Evolutionary conservation across 2,329 filamentous ascomycete species (phyloP), one percentile per base, ranked within the genome.

Genomic region (Aspergillus sp.): DNA sequence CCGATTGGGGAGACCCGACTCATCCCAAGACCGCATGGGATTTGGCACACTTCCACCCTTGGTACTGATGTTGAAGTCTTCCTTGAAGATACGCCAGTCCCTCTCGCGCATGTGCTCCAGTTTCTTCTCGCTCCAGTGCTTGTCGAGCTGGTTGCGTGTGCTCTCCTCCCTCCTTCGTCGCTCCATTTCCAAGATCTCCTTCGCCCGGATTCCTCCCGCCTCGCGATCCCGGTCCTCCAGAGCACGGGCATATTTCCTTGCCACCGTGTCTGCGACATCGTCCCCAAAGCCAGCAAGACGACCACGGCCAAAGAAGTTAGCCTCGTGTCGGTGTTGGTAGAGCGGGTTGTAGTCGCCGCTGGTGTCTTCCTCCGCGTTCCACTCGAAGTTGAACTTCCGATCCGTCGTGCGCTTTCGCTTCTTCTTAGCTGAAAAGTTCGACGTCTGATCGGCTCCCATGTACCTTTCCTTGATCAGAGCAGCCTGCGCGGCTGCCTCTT

Each of bases 31-130:
- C 44, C 93, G 89, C 90, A 98, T 97, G 0, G 93, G 93, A 60
- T 97, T 91, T 1, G 93, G 93, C 48, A 97, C 89, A 22, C 80
- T 79, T 39, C 91, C 91, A 49, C 93, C 93, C 68, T 95, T 97
- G 7, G 90, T 96, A 37, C 85, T 79, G 65, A 98, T 98, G 59
- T 93, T 94, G 73, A 95, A 97, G 69, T 98, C 90, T 68, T 97
- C 93, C 72, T 97, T 98, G 82, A 98, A 96, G 60, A 98, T 97
- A 64, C 93, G 88, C 93, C 93, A 98, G 70, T 98, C 93, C 66
- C 93, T 80, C 71, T 97, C 90, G 53, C 89, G 87, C 93, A 98
- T 98, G 60, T 95, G 88, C 12, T 87, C 83, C 53, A 97, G 74
- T 53, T 79, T 80, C 81, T 98, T 98, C 65, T 96, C 88, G 47